Base-by-base conservation (phyloP, 2,329 filamentous ascomycete genomes). In the Apiospora arundinis region DNA sequence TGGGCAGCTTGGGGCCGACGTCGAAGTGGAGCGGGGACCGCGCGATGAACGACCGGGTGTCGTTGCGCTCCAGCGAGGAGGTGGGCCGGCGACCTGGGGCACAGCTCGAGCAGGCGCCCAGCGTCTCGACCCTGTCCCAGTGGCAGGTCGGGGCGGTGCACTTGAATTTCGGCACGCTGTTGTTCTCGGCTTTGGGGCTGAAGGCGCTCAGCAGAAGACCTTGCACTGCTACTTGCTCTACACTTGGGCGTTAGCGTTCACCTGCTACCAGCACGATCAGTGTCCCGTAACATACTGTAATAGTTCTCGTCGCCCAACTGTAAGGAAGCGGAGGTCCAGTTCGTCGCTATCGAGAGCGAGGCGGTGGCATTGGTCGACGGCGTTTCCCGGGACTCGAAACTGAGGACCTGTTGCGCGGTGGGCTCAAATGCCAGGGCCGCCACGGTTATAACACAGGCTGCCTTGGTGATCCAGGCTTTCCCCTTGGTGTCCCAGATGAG, bases 321-420 rank as follows among this genome's bases (percentile, higher is more conserved):
- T 14, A 69, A 71, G 1, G 40, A 52, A n/a, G 49, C 60, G 7
- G 70, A 60, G 40, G 42, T 52, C 48, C 67, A 71, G 4, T 46
- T 68, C 28, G 8, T 63, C 37, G 70, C 48, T 2, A 60, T 18
- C 6, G 63, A 66, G 7, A 71, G 21, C 32, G 40, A 23, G n/a
- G 49, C 46, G 8, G 70, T 63, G 2, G 46, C 37, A 28, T 71
- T 71, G 23, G 6, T 16, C 2, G 68, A 28, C 37, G 6, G 12
- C 2, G 70, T 68, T 21, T 69, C 49, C 44, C 52, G 28, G 16
- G 67, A 11, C 32, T 66, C 32, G n/a, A 69, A 71, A 21, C 70
- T 68, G 0, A 76, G n/a, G 21, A 72, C 73, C 46, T 74, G 74
- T 56, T 76, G 74, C 0, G 69, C 71, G 14, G 67, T 73, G 1